Percentiles rank a stretch among this genome's conserved stretches.
phyloP scores from a whole-genome alignment of 2,329 filamentous ascomycete genomes.

The Simplicillium sp. region DNA sequence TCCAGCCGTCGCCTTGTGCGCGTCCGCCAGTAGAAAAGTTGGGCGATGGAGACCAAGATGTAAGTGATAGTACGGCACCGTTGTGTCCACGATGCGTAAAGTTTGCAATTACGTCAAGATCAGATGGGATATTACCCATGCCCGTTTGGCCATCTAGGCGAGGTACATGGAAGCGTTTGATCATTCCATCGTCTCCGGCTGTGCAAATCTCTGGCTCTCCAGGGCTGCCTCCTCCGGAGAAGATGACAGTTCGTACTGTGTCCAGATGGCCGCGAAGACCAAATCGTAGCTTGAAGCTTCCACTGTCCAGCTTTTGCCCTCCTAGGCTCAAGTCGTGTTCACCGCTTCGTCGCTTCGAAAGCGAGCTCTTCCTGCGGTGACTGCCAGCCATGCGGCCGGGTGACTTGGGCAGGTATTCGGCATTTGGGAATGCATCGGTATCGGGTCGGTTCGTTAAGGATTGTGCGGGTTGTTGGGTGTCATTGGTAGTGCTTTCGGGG shows the following conservation, averaged over 20 bases:
- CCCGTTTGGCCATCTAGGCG: slow-evolving; percentile 53
- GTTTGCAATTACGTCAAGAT: slow-evolving; percentile 85
- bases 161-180: slow-evolving; percentile 95
- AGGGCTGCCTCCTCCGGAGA: slow-evolving; percentile 90
- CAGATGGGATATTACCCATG: slow-evolving; percentile 49
- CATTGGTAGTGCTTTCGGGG: slow-evolving; percentile 62
- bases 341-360: slow-evolving; percentile 59
- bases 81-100: slow-evolving; percentile 92
- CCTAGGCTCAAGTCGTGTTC: slow-evolving; percentile 53
- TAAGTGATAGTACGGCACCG: slow-evolving; percentile 79
- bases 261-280: slow-evolving; percentile 87
- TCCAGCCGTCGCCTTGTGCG: slow-evolving; percentile 89
- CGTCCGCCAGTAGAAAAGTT: slow-evolving; percentile 86
- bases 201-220: slow-evolving; percentile 96
- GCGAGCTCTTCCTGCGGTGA: slow-evolving; percentile 73
- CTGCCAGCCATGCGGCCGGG: slow-evolving; percentile 59
- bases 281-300: slow-evolving; percentile 86
- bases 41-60: slow-evolving; percentile 77
- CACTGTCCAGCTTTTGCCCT: slow-evolving; percentile 54
- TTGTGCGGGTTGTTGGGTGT: slow-evolving; percentile 38
- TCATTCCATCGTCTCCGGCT: slow-evolving; percentile 85
- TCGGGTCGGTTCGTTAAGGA: slow-evolving; percentile 58
- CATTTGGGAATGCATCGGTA: slow-evolving; percentile 77
- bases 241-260: slow-evolving; percentile 88
- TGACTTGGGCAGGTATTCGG: slow-evolving; percentile 73